These are phyloP conservation scores for Periconia sp. DNA, from an alignment of 2,329 filamentous ascomycete genomes.

Conservation along the genomic window DNA sequence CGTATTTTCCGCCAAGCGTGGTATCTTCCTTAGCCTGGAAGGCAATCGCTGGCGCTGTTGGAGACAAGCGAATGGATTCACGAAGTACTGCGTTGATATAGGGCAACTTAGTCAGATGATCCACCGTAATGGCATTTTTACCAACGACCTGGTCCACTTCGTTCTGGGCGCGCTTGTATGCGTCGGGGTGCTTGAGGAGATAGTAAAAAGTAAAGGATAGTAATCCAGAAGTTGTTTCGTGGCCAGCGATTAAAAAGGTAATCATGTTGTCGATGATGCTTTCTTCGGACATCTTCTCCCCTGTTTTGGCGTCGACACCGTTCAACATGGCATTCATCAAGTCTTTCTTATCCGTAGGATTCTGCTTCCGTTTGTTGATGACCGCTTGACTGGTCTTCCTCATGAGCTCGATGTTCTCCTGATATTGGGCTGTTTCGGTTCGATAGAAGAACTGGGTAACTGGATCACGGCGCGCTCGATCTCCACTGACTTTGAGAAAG, in stretches of 20 bases:
- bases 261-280: slow-evolving; percentile 70
- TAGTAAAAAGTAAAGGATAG: slow-evolving; percentile 53
- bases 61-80: slow-evolving; percentile 58
- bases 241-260: slow-evolving; percentile 61
- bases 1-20: slow-evolving; percentile 41
- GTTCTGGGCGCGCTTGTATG: slow-evolving; percentile 52
- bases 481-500: slow-evolving; percentile 40
- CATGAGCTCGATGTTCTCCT: slow-evolving; percentile 56
- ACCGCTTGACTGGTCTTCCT: slow-evolving; percentile 59
- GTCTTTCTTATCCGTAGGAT: slow-evolving; percentile 61
- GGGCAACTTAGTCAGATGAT: slow-evolving; percentile 54
- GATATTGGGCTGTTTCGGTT: slow-evolving; percentile 51
- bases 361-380: slow-evolving; percentile 57
- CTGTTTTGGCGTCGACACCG: slow-evolving; percentile 63
- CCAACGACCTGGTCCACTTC: slow-evolving; percentile 59
- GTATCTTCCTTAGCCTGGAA: slow-evolving; percentile 37
- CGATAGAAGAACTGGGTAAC: slow-evolving; percentile 40
- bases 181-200: slow-evolving; percentile 54
- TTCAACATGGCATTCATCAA: slow-evolving; percentile 63
- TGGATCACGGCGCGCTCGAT: slow-evolving; percentile 31
- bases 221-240: slow-evolving; percentile 43
- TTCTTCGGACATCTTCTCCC: slow-evolving; percentile 58
- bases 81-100: slow-evolving; percentile 59
- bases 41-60: slow-evolving; percentile 56
- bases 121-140: slow-evolving; percentile 46